Evolutionary conservation across 2,329 filamentous ascomycete species (phyloP).

Genomic region (Immersiporthe knoxdaviesiana): DNA sequence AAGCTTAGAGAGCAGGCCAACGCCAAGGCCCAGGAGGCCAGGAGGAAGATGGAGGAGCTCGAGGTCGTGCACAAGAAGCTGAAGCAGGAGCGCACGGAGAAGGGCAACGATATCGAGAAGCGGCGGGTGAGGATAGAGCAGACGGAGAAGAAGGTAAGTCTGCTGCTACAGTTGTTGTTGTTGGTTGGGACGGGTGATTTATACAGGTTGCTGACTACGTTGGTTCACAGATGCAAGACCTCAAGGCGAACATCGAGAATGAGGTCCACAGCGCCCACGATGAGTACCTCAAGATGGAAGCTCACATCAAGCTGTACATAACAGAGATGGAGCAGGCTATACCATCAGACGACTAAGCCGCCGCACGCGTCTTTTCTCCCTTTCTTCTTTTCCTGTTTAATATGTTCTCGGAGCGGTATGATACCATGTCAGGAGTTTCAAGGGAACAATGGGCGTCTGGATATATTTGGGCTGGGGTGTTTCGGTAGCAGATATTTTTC

Average conservation of each 20-base stretch:
- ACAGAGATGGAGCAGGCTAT: constrained; percentile 97
- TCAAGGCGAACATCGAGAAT: constrained; percentile 96
- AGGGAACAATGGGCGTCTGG: constrained; percentile 10
- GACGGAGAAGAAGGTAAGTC: constrained; percentile 91
- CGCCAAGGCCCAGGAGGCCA: constrained; percentile 79
- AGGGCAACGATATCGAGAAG: constrained; percentile 89
- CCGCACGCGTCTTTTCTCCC: neutral
- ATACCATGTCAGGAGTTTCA: constrained; percentile 29
- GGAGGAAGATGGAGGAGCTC: constrained; percentile 88
- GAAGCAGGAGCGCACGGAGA: constrained; percentile 82
- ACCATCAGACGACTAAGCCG: constrained; percentile 33
- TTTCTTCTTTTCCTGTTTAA: constrained; percentile 34
- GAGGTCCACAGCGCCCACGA: constrained; percentile 90
- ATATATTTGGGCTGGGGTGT: neutral
- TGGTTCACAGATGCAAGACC: constrained; percentile 78
- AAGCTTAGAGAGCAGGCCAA: constrained; percentile 79
- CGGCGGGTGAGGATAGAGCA: constrained; percentile 93
- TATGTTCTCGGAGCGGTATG: constrained; percentile 30
- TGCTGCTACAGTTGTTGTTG: constrained; percentile 1
- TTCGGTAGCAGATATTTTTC: neutral
- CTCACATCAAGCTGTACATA: constrained; percentile 96
- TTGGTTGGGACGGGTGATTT: neutral
- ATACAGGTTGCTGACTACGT: constrained; percentile 32
- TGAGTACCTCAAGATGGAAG: constrained; percentile 96
- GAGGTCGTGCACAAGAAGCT: constrained; percentile 77